These are phyloP conservation scores for Eucalyptus polybractea DNA, from an alignment of 345 rosid genomes.

Conservation along the genomic window DNA sequence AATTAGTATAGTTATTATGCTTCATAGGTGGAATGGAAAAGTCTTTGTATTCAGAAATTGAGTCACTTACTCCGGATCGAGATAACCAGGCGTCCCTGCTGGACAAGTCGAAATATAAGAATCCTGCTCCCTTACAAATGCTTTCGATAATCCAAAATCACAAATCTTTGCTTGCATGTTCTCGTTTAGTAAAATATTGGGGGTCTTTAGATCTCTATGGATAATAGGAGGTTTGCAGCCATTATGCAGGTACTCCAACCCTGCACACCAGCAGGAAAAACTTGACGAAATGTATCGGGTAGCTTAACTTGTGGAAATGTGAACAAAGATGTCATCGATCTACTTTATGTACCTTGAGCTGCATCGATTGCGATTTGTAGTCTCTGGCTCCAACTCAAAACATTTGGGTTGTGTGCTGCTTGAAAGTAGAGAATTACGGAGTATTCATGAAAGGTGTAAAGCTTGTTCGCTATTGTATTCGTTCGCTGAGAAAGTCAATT, in stretches of 20 bases:
- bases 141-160: conserved; percentile 35
- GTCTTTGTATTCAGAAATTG: no score
- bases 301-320: not conserved
- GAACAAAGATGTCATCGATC: not conserved
- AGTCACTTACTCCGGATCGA: conserved; percentile 14
- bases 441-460: not conserved
- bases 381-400: not conserved
- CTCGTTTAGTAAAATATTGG: conserved; percentile 29
- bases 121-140: conserved; percentile 17
- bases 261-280: not conserved
- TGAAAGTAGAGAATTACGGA: not conserved
- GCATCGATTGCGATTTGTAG: conserved; percentile 31
- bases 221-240: conserved; percentile 11
- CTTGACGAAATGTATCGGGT: not conserved
- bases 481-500: not conserved
- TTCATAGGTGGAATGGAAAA: no score
- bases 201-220: conserved; percentile 32
- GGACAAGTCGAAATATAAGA: conserved; percentile 15
- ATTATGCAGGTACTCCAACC: conserved; percentile 15
- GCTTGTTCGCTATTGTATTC: not conserved
- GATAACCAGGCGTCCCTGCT: conserved; percentile 32
- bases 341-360: conserved; percentile 12
- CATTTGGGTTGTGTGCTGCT: not conserved
- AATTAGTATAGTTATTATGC: no score
- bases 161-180: conserved; percentile 31